Evolutionary conservation across 108 stramenopile species (phyloP), one percentile per base, ranked within the genome.

Genomic region (Tribonema minus): DNA sequence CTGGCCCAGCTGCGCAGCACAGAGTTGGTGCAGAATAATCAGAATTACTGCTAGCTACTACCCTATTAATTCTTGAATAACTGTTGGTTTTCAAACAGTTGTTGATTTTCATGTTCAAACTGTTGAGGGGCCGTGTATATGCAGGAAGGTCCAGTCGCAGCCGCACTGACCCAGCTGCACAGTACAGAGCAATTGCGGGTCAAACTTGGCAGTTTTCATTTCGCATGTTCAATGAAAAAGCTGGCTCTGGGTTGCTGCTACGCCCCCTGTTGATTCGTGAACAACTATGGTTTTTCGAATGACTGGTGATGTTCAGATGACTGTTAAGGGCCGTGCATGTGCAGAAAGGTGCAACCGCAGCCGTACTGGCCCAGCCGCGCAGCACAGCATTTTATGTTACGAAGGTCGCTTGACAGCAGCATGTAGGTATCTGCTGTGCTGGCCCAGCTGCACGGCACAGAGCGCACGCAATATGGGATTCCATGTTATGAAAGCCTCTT

Each of bases 141-240:
- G 76, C 32, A 77, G 60, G 37, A 77, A 77, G 3, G 76, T 77
- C 76, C 76, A 77, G 20, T 58, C 81, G 31, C 80, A 83, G n/a
- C 82, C 84, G 37, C 61, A 83, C 60, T 84, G 84, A 28, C 61
- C 81, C 28, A 46, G 30, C 66, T 60, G 64, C 9, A 28, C 5
- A 71, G 36, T 0, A 0, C 6, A 61, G 3, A 2, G 0, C 0
- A 1, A 30, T 1, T 30, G 26, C 60, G 30, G 7, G 5, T 15
- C 29, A 61, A 2, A 61, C 27, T 1, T 12, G 30, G 28, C 28
- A 2, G 1, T 27, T 9, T 30, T 12, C 2, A 29, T 27, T 2
- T 30, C 7, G 2, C 30, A 5, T n/a, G n/a, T n/a, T n/a, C n/a
- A n/a, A n/a, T n/a, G n/a, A n/a, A n/a, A n/a, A n/a, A n/a, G n/a